Base-by-base conservation (phyloP, 2,329 filamentous ascomycete species). In the Botrytis fabae region DNA sequence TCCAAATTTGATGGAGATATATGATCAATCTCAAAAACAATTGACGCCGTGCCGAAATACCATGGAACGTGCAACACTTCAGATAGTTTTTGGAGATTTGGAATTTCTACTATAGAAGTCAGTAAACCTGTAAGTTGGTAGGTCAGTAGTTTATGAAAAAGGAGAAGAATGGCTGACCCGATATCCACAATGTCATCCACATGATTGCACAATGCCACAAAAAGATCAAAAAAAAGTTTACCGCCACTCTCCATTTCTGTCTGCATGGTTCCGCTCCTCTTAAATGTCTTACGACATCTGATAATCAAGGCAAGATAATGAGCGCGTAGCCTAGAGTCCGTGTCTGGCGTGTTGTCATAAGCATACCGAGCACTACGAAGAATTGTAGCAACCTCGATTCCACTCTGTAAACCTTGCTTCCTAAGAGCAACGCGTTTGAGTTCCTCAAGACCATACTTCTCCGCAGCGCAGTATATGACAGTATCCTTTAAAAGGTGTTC, bases 231-330 rank as follows among this genome's bases (percentile, higher is more conserved):
- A 88, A 96, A 98, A 85, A 98, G 88, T 88, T 95, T 88, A 81
- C 88, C 94, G 83, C 95, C 94, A 84, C 90, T 90, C 87, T 97
- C 93, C 95, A 98, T 98, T 87, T 98, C 95, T 86, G 93, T 92
- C 89, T 98, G 95, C 94, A 98, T 97, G 84, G 95, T 98, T 85
- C 95, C 95, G 86, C 94, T 97, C 85, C 93, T 91, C 91, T 97
- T 98, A 85, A 98, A 98, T 81, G 94, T 97, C 87, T 94, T 94
- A 84, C 95, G 93, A 88, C 93, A 95, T 86, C 95, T 92, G 87
- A 98, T 97, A 84, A 98, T 97, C 84, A 98, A 90, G 82, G 95
- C 94, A 83, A 98, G 91, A 87, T 97, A 98, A 86, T 97, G 94
- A 86, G 95, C 95, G 86, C 95, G 94, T 83, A 98, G 91, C 81